Conservation (phyloP, 2,329 filamentous ascomycete species). For the Beauveria sp. region DNA sequence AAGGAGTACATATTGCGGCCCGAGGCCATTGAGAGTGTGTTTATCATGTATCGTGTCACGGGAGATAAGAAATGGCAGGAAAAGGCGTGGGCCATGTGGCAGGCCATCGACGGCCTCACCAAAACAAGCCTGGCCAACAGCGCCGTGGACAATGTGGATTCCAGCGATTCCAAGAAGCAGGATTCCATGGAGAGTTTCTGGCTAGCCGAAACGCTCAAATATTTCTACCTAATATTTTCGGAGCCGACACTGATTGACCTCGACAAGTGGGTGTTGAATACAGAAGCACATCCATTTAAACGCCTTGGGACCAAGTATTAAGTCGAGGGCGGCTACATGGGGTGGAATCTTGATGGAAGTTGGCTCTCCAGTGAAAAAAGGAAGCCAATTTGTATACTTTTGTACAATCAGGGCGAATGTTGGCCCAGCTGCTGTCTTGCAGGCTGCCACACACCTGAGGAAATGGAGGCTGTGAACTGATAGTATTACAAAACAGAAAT, state of each 20-base stretch:
- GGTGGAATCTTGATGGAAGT: not conserved
- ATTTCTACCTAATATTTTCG: conserved; percentile 67
- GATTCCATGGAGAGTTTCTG: conserved; percentile 70
- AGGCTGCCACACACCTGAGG: too few species aligned
- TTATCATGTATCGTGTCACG: conserved; percentile 45
- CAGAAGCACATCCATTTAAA: conserved; percentile 41
- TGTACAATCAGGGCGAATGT: not conserved
- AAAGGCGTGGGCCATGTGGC: conserved; percentile 47
- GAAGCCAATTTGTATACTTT: not conserved
- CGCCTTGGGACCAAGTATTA: conserved; percentile 15
- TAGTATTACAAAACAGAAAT: not conserved
- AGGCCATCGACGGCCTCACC: conserved; percentile 37
- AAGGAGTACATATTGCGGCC: conserved; percentile 46
- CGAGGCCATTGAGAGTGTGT: conserved; percentile 46
- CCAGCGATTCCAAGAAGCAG: conserved; percentile 21
- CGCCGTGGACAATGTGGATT: conserved; percentile 34
- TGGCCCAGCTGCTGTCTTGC: too few species aligned
- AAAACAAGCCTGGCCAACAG: conserved; percentile 40
- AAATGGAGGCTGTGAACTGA: too few species aligned
- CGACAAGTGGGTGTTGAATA: conserved; percentile 60
- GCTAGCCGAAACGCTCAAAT: conserved; percentile 67
- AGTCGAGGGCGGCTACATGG: not conserved
- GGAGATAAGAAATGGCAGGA: conserved; percentile 38
- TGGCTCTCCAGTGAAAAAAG: not conserved
- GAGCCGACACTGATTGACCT: conserved; percentile 54